Evolutionary conservation across 176 grass and related monocot genomes (phyloP).

Genomic region (Bolboschoenus planiculmis): DNA sequence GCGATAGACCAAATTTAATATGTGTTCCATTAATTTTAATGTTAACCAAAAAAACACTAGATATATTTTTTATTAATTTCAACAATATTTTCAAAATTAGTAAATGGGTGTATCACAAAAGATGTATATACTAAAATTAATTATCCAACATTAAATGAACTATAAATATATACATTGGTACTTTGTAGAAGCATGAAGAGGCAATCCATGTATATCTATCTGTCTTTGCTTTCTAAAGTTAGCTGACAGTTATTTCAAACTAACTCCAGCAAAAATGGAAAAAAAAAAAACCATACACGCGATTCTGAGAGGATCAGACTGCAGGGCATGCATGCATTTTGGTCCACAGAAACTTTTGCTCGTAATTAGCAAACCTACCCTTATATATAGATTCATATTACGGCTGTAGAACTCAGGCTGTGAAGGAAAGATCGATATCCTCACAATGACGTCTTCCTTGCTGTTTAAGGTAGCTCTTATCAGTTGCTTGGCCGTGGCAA

Average conservation of each 20-base stretch:
- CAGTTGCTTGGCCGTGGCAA: neutral
- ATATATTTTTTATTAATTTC: neutral
- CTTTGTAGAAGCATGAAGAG: neutral
- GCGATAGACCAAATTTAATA: no score
- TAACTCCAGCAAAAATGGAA: neutral
- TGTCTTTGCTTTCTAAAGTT: neutral
- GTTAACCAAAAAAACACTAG: neutral
- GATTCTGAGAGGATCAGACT: neutral
- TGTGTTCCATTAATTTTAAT: no score
- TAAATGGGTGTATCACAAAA: neutral
- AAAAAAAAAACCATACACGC: neutral
- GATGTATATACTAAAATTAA: neutral
- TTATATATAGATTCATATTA: neutral
- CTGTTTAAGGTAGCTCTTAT: conserved; percentile 7
- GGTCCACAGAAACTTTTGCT: neutral
- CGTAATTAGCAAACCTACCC: neutral
- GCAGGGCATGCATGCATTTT: no score
- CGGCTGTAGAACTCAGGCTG: neutral
- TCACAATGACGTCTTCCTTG: neutral
- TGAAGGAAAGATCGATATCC: neutral
- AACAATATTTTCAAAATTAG: neutral
- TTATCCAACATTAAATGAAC: no score
- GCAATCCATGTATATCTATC: no score
- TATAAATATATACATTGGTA: no score
- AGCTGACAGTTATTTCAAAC: neutral